phyloP scores from a whole-genome alignment of 805 yeast genomes.

The Candida bentonensis region DNA sequence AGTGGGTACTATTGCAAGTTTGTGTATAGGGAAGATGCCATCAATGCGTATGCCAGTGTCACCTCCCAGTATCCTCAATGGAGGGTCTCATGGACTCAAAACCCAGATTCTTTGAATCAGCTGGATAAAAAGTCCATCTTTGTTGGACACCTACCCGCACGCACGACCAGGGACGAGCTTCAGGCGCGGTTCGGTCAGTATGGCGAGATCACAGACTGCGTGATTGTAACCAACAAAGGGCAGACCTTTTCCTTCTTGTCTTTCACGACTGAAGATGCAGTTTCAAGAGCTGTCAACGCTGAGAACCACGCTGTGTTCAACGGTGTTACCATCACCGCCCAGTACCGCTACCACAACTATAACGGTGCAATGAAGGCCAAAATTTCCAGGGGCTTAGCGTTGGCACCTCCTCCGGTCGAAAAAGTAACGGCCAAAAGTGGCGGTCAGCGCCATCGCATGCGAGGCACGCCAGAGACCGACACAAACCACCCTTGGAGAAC shows the following conservation, averaged over 20 bases:
- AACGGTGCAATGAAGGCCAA: slow-evolving; percentile 7
- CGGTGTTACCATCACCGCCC: slow-evolving; percentile 71
- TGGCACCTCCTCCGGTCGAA: slow-evolving; percentile 85
- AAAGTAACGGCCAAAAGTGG: slow-evolving; percentile 27
- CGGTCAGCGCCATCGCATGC: background rate
- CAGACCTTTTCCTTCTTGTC: slow-evolving; percentile 62
- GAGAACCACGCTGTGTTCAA: slow-evolving; percentile 59
- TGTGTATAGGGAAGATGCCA: slow-evolving; percentile 77
- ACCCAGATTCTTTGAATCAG: slow-evolving; percentile 2
- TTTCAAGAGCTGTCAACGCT: slow-evolving; percentile 70
- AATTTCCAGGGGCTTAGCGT: slow-evolving; percentile 27
- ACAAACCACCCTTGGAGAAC: background rate
- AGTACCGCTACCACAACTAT: slow-evolving; percentile 51
- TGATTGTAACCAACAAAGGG: slow-evolving; percentile 40
- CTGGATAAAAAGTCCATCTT: slow-evolving; percentile 57
- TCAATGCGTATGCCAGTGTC: slow-evolving; percentile 52
- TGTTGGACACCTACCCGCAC: slow-evolving; percentile 55
- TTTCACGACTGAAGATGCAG: slow-evolving; percentile 50
- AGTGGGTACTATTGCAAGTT: slow-evolving; percentile 63
- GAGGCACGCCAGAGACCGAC: background rate
- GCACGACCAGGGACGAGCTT: slow-evolving; percentile 42
- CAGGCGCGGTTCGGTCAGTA: slow-evolving; percentile 47
- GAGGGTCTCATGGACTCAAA: slow-evolving; percentile 7
- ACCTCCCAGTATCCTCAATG: background rate
- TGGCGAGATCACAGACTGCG: slow-evolving; percentile 47